These are phyloP conservation scores for Lasiosphaeria hispida DNA, from an alignment of 495 filamentous ascomycete genomes.

Conservation along the genomic window DNA sequence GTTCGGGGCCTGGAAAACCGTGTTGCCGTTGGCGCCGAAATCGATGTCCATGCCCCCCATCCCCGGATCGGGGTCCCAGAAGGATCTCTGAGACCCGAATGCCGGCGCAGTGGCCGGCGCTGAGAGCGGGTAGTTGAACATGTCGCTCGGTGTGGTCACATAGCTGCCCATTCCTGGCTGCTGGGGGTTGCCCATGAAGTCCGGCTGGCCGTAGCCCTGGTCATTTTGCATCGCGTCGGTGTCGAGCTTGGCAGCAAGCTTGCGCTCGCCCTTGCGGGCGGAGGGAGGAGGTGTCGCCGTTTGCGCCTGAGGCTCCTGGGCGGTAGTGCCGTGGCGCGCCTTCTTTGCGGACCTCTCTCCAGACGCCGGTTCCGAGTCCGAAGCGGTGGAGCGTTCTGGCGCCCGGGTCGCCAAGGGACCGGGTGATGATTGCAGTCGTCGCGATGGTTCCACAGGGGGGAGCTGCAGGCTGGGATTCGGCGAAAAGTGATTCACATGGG, in stretches of 20 bases:
- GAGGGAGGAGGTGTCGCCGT: conserved; percentile 54
- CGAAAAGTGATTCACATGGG: conserved; percentile 60
- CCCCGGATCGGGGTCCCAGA: conserved; percentile 68
- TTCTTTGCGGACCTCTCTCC: conserved; percentile 38
- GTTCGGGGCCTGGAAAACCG: conserved; percentile 35
- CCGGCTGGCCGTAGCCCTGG: conserved; percentile 42
- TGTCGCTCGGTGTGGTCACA: conserved; percentile 37
- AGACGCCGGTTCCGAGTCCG: conserved; percentile 20
- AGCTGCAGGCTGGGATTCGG: conserved; percentile 49
- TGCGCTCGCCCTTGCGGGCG: conserved; percentile 48
- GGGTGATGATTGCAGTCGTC: conserved; percentile 56
- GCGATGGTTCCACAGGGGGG: conserved; percentile 57
- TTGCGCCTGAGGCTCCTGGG: conserved; percentile 38
- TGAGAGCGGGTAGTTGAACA: conserved; percentile 67
- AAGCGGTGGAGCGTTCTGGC: conserved; percentile 24
- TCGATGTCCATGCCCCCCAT: conserved; percentile 57
- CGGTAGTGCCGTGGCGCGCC: conserved; percentile 36
- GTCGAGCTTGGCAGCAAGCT: conserved; percentile 50
- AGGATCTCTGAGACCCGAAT: conserved; percentile 63
- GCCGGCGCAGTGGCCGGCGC: conserved; percentile 67
- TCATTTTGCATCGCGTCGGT: conserved; percentile 54
- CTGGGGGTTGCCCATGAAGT: conserved; percentile 42
- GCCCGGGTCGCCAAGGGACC: conserved; percentile 41
- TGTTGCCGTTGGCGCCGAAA: conserved; percentile 38
- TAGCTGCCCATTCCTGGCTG: conserved; percentile 41